Evolutionary conservation across 306 rosid genomes (phyloP), one percentile per base, ranked within the genome.

Genomic region (Fagus sylvatica): DNA sequence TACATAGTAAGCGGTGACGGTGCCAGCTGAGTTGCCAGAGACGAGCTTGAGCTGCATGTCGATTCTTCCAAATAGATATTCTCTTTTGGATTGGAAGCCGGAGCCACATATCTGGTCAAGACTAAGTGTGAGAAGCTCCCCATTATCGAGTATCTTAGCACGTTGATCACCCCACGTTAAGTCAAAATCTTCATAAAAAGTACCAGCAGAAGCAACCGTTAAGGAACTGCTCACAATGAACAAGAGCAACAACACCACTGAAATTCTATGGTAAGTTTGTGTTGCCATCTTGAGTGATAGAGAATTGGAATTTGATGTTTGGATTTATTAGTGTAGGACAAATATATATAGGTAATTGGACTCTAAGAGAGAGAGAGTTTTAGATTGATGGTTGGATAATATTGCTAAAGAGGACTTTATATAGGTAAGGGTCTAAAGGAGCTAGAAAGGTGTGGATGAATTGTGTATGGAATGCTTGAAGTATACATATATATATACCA

Each of bases 31-130:
- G 75, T 82, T 43, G 7, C 83, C 86, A 6, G 86, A 55, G 32
- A 82, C 83, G 37, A 82, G 80, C 80, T 74, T 82, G 41, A 82
- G 68, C 62, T 82, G 80, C 86, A 82, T 82, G 42, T 82, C 82
- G 7, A 82, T 74, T 41, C 76, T 78, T 4, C 82, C 86, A 6
- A 82, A 82, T 13, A 82, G 82, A 36, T 78, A 82, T 59, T 59
- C 61, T 32, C 69, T 59, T 71, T 82, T 82, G n/a, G 86, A 82
- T 17, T 59, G 74, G 64, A 82, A 78, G 37, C 86, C 86, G 7
- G 86, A 82, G 83, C 86, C 86, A 4, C 80, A 83, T 66, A 36
- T 37, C 5, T 16, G 70, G 83, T 83, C 77, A 0, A 83, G 83
- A 16, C 80, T 74, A 28, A 83, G 86, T 0, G 80, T 40, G 46